Evolutionary conservation across 176 grass and related monocot genomes (phyloP).

Genomic region (Tuctoria greenei): DNA sequence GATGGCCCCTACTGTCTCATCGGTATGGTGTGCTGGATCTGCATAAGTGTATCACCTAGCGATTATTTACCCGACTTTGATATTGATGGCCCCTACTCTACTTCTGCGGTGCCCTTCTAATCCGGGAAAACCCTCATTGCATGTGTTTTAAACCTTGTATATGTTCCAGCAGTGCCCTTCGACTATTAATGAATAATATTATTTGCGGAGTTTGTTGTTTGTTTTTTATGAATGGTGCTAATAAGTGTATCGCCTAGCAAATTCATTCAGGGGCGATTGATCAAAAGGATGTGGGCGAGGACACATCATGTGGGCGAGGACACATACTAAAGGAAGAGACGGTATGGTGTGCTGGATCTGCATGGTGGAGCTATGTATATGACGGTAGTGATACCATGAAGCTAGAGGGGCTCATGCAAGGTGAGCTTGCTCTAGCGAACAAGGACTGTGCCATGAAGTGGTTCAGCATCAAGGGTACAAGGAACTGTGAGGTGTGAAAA

Average conservation of each 20-base stretch:
- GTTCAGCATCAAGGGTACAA: constrained; percentile 84
- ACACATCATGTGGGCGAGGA: too few species aligned
- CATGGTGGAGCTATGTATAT: constrained; percentile 66
- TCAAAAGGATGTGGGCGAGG: constrained; percentile 49
- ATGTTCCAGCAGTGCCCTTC: too few species aligned
- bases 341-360: constrained; percentile 94
- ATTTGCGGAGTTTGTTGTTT: not conserved
- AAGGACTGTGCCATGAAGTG: constrained; percentile 85
- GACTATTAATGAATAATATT: too few species aligned
- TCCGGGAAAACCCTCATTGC: too few species aligned
- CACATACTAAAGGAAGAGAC: constrained; percentile 87
- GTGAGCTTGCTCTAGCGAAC: constrained; percentile 80
- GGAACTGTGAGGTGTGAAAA: constrained; percentile 85
- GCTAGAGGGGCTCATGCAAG: constrained; percentile 76
- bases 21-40: too few species aligned
- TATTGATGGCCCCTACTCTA: too few species aligned
- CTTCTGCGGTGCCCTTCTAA: too few species aligned
- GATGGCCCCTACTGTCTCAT: too few species aligned
- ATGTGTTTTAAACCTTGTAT: too few species aligned
- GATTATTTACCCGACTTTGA: too few species aligned
- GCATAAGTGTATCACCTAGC: too few species aligned
- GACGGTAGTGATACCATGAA: constrained; percentile 70
- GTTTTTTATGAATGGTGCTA: not conserved
- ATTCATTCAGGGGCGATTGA: constrained; percentile 20
- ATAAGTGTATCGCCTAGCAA: not conserved